phyloP scores from a whole-genome alignment of 345 rosid species.

The Punica granatum region DNA sequence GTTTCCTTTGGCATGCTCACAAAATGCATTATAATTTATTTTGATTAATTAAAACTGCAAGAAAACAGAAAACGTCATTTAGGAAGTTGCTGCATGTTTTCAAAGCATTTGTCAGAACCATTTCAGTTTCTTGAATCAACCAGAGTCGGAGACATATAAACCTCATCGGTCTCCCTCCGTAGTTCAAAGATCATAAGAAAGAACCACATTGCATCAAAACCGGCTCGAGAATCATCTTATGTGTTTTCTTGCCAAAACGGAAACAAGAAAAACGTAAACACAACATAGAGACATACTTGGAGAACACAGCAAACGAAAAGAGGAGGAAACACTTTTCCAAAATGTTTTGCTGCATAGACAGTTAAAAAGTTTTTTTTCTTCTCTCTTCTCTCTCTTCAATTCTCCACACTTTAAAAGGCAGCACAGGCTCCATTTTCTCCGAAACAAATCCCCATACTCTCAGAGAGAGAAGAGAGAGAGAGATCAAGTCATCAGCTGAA shows the following conservation, averaged over 20 bases:
- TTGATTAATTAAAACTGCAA: too few relatives aligned
- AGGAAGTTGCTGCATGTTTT: too few relatives aligned
- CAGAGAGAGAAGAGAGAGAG: constrained; percentile 3
- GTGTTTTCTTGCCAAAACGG: neutral
- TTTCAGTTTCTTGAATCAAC: too few relatives aligned
- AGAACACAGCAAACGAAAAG: too few relatives aligned
- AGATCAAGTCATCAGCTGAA: constrained; percentile 4
- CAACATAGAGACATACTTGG: neutral
- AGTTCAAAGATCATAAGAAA: too few relatives aligned
- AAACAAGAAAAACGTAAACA: neutral
- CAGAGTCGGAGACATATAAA: too few relatives aligned
- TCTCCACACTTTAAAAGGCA: neutral
- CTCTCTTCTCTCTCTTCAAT: neutral
- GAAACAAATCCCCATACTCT: neutral
- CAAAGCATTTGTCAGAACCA: too few relatives aligned
- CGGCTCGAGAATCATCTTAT: too few relatives aligned
- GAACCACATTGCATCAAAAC: too few relatives aligned
- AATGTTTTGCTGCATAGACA: neutral
- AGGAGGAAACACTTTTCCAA: neutral
- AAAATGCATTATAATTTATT: too few relatives aligned
- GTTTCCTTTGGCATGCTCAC: neutral
- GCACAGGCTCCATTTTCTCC: neutral
- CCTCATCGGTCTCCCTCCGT: neutral
- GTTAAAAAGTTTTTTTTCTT: neutral
- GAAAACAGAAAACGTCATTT: neutral